Evolutionary conservation across 1,139 yeast species (phyloP).

Genomic region (Spathaspora sp.): DNA sequence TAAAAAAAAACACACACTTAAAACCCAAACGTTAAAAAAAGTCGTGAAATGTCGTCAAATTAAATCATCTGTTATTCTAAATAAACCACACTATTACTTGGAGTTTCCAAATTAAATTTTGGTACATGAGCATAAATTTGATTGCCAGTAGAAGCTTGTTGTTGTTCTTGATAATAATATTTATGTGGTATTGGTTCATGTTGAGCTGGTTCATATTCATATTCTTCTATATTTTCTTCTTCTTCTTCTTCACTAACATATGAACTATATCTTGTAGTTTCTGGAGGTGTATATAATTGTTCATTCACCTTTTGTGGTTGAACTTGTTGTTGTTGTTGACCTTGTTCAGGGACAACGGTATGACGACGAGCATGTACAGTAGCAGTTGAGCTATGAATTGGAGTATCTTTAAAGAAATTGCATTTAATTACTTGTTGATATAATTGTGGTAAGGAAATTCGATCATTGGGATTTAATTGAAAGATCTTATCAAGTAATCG

Average conservation of each 20-base stretch:
- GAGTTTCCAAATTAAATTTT: constrained; percentile 10
- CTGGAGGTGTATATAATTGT: constrained; percentile 20
- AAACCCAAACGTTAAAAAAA: not conserved
- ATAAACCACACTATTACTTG: constrained; percentile 10
- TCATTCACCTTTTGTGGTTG: constrained; percentile 11
- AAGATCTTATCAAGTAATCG: constrained; percentile 55
- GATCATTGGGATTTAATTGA: constrained; percentile 59
- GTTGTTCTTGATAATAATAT: constrained; percentile 10
- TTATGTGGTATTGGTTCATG: constrained; percentile 5
- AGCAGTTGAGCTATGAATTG: not conserved
- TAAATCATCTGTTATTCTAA: constrained; percentile 3
- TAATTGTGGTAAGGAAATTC: constrained; percentile 55
- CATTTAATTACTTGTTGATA: constrained; percentile 39
- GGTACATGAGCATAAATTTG: constrained; percentile 6
- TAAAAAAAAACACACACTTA: too few species aligned
- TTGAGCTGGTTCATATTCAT: constrained; percentile 5
- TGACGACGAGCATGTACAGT: constrained; percentile 1
- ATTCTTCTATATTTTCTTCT: constrained; percentile 10
- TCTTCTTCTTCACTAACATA: constrained; percentile 14
- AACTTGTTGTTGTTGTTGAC: not conserved
- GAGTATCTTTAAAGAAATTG: constrained; percentile 35
- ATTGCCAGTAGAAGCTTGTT: constrained; percentile 5
- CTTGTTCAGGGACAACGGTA: not conserved
- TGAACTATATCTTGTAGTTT: constrained; percentile 16
- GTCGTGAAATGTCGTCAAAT: not conserved